Conservation (phyloP, 257 asterid genomes). For the Capsicum pubescens region DNA sequence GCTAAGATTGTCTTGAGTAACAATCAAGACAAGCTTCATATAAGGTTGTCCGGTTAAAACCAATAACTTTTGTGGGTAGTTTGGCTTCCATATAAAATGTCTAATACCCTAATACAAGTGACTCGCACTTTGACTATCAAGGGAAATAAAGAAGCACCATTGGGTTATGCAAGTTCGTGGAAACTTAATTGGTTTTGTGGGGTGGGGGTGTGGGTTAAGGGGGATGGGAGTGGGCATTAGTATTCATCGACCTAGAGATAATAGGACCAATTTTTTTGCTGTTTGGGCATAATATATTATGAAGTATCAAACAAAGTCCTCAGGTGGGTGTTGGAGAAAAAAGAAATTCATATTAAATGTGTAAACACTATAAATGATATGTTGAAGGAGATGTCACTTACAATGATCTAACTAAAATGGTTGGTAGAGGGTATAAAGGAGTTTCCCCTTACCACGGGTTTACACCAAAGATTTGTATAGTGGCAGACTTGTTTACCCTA, state of each 20-base stretch:
- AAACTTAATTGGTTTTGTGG: not conserved
- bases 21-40: not conserved
- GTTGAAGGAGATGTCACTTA: not conserved
- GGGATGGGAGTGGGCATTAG: no score
- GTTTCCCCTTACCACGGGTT: not conserved
- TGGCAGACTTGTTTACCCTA: not conserved
- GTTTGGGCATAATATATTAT: not conserved
- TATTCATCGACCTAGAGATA: not conserved
- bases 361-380: not conserved
- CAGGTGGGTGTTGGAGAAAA: not conserved
- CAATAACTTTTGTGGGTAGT: not conserved
- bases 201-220: not conserved
- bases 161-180: not conserved
- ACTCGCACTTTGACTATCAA: not conserved
- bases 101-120: conserved; percentile 3
- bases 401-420: not conserved
- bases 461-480: not conserved
- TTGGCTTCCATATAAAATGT: not conserved
- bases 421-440: not conserved
- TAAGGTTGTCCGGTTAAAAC: not conserved
- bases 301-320: not conserved
- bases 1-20: not conserved
- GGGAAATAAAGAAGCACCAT: not conserved
- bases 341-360: not conserved
- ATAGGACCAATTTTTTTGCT: no score